Percentiles rank a stretch among this genome's conserved stretches.
Evolutionary conservation across 2,329 filamentous ascomycete species (phyloP).

Genomic region (Scedosporium aurantiacum): DNA sequence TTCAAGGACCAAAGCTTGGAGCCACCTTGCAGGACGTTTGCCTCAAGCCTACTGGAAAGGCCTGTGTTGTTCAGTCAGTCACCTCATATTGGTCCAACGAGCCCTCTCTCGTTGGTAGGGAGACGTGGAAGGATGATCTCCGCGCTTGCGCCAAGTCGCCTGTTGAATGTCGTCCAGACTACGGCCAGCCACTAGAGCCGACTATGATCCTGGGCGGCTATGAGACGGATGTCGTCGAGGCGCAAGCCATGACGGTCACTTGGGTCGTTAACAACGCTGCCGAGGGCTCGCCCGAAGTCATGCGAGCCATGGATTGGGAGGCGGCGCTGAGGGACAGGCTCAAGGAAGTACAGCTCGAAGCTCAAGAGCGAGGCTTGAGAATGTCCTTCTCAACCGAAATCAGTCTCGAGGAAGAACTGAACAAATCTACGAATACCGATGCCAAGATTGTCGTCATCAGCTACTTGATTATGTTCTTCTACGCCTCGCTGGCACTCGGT

Average conservation of each 20-base stretch:
- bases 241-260: constrained; percentile 73
- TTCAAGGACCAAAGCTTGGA: constrained; percentile 59
- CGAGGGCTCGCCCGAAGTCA: constrained; percentile 60
- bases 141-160: constrained; percentile 66
- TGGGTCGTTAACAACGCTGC: constrained; percentile 88
- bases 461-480: constrained; percentile 98
- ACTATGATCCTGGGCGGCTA: constrained; percentile 80
- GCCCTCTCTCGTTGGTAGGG: constrained; percentile 47
- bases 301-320: constrained; percentile 82
- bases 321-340: constrained; percentile 63
- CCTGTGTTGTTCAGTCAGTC: constrained; percentile 88
- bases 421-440: constrained; percentile 96
- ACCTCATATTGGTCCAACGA: constrained; percentile 74
- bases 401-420: constrained; percentile 88
- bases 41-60: constrained; percentile 82
- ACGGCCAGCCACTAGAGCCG: constrained; percentile 78
- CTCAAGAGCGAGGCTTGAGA: constrained; percentile 63
- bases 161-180: constrained; percentile 75
- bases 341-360: constrained; percentile 70
- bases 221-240: constrained; percentile 55
- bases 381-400: constrained; percentile 93
- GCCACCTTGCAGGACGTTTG: constrained; percentile 74
- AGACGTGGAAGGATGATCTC: constrained; percentile 63
- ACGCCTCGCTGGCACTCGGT: constrained; percentile 84
- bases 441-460: constrained; percentile 94